A percentile compares a stretch with the other conserved stretches of the same genome.
These are phyloP conservation scores for Magnaporthales sp. DNA, from an alignment of 2,329 filamentous ascomycete species.

Conservation along the genomic window DNA sequence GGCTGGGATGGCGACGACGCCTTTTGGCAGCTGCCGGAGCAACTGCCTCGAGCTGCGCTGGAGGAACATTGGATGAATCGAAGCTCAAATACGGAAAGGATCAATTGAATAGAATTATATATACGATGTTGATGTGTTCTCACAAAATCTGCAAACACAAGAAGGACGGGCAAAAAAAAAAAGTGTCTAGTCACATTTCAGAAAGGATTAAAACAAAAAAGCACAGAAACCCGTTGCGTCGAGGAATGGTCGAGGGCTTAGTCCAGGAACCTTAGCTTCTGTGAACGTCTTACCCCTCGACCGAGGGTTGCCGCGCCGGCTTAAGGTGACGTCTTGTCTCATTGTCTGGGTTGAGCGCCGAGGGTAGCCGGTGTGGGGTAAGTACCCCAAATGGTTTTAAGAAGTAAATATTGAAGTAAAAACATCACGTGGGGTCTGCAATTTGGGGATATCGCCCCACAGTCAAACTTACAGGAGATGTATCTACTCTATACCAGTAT, in stretches of 20 bases:
- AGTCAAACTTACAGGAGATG: background rate
- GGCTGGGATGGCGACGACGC: constrained; percentile 24
- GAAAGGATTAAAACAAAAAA: background rate
- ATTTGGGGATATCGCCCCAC: background rate
- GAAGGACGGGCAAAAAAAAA: background rate
- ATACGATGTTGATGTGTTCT: background rate
- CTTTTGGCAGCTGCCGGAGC: constrained; percentile 36
- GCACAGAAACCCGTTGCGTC: background rate
- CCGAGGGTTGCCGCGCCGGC: constrained; percentile 1
- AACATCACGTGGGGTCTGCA: background rate
- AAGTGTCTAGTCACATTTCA: constrained; percentile 14
- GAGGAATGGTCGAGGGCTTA: background rate
- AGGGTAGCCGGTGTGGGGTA: constrained; percentile 1
- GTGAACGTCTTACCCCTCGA: background rate
- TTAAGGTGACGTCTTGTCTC: background rate
- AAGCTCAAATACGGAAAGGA: constrained; percentile 5
- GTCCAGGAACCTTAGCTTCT: background rate
- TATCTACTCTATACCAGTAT: too few species aligned
- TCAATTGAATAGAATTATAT: background rate
- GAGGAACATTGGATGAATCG: constrained; percentile 39
- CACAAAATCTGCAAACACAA: background rate
- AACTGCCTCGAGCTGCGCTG: constrained; percentile 41
- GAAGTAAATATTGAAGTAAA: background rate
- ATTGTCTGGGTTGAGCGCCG: background rate
- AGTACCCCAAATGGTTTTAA: background rate